Evolutionary conservation across 768 basidiomycete genomes (phyloP).

Genomic region (Gautieria morchelliformis): DNA sequence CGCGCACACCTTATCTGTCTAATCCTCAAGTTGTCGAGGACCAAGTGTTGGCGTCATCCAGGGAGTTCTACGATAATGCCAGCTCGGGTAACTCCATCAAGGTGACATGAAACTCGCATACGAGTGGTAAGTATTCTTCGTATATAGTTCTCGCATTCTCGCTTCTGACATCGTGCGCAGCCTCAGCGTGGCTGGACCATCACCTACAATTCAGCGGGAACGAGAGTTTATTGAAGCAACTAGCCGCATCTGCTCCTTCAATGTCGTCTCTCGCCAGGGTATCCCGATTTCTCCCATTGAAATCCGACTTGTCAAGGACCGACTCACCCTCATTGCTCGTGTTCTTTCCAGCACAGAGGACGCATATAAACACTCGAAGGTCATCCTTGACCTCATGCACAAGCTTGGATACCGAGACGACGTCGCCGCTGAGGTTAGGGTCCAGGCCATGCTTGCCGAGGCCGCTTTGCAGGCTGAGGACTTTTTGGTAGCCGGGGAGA

Average conservation of each 20-base stretch:
- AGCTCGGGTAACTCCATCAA: conserved; percentile 79
- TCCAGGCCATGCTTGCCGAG: conserved; percentile 84
- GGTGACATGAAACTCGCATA: conserved; percentile 97
- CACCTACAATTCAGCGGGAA: conserved; percentile 55
- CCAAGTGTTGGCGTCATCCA: conserved; percentile 69
- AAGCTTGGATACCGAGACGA: conserved; percentile 79
- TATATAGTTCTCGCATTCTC: conserved; percentile 1
- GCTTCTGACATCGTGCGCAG: conserved; percentile 29
- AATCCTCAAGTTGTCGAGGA: conserved; percentile 50
- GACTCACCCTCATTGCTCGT: conserved; percentile 75
- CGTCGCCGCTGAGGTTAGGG: conserved; percentile 66
- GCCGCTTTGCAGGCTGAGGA: conserved; percentile 80
- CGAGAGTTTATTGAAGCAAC: conserved; percentile 97
- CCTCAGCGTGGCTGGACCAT: conserved; percentile 60
- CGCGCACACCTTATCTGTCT: conserved; percentile 20
- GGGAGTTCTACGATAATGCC: conserved; percentile 94
- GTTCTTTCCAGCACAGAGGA: conserved; percentile 79
- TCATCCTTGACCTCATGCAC: conserved; percentile 81
- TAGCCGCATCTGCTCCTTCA: conserved; percentile 88
- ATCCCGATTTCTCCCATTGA: conserved; percentile 83
- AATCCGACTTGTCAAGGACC: conserved; percentile 85
- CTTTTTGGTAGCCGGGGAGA: conserved; percentile 62
- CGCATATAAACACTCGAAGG: conserved; percentile 86
- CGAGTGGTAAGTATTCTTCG: conserved; percentile 61
- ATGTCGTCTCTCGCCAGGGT: conserved; percentile 64